A percentile compares a stretch with the other conserved stretches of the same genome.
Evolutionary conservation across 228 moss, liverwort and hornwort species (phyloP).

Genomic region (Sphagnum fallax): DNA sequence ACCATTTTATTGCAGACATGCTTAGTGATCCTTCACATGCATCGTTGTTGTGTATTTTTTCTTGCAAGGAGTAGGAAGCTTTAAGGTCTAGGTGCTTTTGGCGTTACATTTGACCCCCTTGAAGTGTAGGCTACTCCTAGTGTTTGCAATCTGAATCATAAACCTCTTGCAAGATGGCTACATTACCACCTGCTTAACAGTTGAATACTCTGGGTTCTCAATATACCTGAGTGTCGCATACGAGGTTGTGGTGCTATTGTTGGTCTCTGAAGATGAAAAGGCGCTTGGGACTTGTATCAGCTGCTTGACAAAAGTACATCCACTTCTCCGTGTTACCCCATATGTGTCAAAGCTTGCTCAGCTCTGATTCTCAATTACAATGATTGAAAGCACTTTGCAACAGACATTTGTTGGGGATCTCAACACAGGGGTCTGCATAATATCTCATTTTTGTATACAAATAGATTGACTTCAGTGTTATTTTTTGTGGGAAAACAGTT

Average conservation of each 20-base stretch:
- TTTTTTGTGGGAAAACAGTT: too few relatives aligned
- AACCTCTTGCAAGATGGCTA: too few relatives aligned
- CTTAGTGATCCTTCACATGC: too few relatives aligned
- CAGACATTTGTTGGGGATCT: not conserved
- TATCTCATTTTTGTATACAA: not conserved
- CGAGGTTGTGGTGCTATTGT: slow-evolving; percentile 80
- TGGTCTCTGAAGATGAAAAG: slow-evolving; percentile 86
- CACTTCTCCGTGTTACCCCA: not conserved
- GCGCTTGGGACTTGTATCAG: slow-evolving; percentile 76
- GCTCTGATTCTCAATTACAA: too few relatives aligned
- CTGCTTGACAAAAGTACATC: slow-evolving; percentile 75
- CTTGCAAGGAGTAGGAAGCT: not conserved
- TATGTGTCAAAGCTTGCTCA: not conserved
- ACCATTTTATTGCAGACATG: too few relatives aligned
- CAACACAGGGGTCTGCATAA: not conserved
- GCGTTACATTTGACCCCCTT: not conserved
- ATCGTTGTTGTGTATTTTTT: too few relatives aligned
- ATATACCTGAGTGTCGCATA: not conserved
- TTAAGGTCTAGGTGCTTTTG: not conserved
- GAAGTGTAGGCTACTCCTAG: not conserved
- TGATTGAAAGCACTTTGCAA: too few relatives aligned
- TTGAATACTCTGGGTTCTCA: too few relatives aligned
- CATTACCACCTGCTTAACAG: not conserved
- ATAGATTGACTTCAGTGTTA: too few relatives aligned
- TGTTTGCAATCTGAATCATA: not conserved